Conservation (phyloP, 1,284 basidiomycete species). For the Mycena sp. region DNA sequence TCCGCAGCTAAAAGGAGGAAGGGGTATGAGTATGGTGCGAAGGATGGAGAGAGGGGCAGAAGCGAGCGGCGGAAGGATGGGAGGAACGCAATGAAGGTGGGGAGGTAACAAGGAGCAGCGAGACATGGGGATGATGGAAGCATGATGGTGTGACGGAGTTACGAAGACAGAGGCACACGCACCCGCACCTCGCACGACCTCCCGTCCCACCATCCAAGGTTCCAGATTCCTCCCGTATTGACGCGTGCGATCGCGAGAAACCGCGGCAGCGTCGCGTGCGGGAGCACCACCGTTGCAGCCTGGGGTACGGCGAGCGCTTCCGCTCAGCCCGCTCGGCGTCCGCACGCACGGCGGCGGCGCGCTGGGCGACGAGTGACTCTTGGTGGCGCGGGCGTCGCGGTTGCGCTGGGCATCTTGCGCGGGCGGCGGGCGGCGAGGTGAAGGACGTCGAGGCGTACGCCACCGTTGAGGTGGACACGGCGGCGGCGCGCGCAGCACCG, state of each 20-base stretch:
- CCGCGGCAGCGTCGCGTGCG: conserved; percentile 72
- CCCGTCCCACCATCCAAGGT: conserved; percentile 54
- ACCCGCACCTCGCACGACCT: conserved; percentile 6
- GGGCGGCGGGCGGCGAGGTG: not conserved
- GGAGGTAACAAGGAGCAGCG: no score
- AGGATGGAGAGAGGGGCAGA: conserved; percentile 39
- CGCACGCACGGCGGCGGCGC: no score
- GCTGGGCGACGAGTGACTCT: no score
- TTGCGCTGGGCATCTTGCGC: not conserved
- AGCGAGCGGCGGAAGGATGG: not conserved
- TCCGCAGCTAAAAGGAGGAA: no score
- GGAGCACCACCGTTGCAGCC: conserved; percentile 72
- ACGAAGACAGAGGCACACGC: not conserved
- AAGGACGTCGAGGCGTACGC: not conserved
- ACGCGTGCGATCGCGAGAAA: conserved; percentile 74
- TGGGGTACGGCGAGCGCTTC: conserved; percentile 21
- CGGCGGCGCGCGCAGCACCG: not conserved
- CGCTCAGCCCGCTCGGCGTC: not conserved
- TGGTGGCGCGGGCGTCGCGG: no score
- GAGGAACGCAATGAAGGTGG: not conserved
- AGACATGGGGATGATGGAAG: no score
- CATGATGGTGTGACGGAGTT: no score
- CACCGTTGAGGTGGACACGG: not conserved
- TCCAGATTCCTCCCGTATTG: conserved; percentile 57
- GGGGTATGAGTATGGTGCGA: conserved; percentile 39